Conservation (phyloP, 2,329 filamentous ascomycete genomes). For the Aspergillus terreus region DNA sequence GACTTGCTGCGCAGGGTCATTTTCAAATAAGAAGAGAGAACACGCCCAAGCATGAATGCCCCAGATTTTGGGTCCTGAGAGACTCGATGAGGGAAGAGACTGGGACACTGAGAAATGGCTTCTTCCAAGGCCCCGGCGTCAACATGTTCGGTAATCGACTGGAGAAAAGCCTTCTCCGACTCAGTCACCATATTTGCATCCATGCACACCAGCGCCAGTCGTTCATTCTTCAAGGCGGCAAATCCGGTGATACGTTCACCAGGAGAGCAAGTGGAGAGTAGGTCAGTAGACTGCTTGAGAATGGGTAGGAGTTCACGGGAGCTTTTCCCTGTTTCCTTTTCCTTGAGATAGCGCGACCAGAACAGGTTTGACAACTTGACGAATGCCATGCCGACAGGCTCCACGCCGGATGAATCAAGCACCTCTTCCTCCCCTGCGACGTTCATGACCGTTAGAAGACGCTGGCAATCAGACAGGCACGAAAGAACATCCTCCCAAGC, state of each 20-base stretch:
- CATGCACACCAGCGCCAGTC: conserved; percentile 39
- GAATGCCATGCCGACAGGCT: conserved; percentile 26
- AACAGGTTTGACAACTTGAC: conserved; percentile 45
- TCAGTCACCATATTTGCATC: conserved; percentile 33
- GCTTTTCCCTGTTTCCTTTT: conserved; percentile 33
- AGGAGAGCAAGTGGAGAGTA: conserved; percentile 32
- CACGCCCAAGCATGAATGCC: conserved; percentile 35
- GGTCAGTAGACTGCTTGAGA: conserved; percentile 38
- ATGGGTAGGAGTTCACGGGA: conserved; percentile 34
- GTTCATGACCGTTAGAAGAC: conserved; percentile 31
- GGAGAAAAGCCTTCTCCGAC: conserved; percentile 35
- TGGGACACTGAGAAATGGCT: conserved; percentile 22
- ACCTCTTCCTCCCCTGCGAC: conserved; percentile 5
- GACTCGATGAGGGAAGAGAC: conserved; percentile 22
- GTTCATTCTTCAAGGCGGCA: conserved; percentile 43
- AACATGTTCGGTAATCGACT: conserved; percentile 41
- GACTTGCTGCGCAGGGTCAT: conserved; percentile 30
- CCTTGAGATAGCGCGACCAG: conserved; percentile 46
- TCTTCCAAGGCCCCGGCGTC: conserved; percentile 32
- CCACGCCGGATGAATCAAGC: conserved; percentile 12
- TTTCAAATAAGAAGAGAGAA: conserved; percentile 34
- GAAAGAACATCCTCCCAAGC: conserved; percentile 37
- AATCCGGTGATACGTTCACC: conserved; percentile 37
- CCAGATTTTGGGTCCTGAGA: conserved; percentile 34
- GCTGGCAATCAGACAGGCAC: conserved; percentile 34